Percentiles rank a stretch among this genome's conserved stretches.
Conservation (phyloP, 176 grass and related monocot genomes). For the Eleusine indica region DNA sequence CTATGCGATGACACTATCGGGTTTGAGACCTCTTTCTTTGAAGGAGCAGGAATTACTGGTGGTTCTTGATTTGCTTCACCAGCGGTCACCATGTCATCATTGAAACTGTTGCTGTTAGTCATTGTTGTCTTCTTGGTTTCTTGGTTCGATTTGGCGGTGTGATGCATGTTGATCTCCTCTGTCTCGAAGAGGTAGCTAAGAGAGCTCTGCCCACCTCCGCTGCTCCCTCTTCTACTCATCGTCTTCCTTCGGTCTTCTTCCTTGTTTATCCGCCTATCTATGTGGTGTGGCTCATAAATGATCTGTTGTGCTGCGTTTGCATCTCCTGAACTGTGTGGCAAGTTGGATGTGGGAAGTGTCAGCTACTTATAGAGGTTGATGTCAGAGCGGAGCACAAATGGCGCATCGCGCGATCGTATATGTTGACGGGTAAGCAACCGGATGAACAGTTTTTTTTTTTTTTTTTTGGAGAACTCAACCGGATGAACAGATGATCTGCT, state of each 20-base stretch:
- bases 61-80: slow-evolving; percentile 9
- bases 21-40: slow-evolving; percentile 44
- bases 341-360: slow-evolving; percentile 4
- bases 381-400: slow-evolving; percentile 25
- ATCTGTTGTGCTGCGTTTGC: background rate
- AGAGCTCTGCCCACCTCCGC: background rate
- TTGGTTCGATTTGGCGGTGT: background rate
- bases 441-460: background rate
- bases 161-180: slow-evolving; percentile 28
- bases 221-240: slow-evolving; percentile 68
- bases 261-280: background rate
- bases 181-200: background rate
- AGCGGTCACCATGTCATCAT: slow-evolving; percentile 1
- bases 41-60: slow-evolving; percentile 1
- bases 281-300: background rate
- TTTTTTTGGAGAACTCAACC: background rate
- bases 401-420: slow-evolving; percentile 1
- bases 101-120: background rate
- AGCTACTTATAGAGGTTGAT: slow-evolving; percentile 45
- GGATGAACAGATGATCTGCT: background rate
- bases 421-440: slow-evolving; percentile 1
- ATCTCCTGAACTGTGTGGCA: background rate
- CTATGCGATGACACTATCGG: slow-evolving; percentile 39
- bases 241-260: background rate
- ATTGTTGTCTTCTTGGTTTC: slow-evolving; percentile 22